Evolutionary conservation across 1,284 basidiomycete genomes (phyloP), one percentile per base, ranked within the genome.

Genomic region (Malassezia obtusa): DNA sequence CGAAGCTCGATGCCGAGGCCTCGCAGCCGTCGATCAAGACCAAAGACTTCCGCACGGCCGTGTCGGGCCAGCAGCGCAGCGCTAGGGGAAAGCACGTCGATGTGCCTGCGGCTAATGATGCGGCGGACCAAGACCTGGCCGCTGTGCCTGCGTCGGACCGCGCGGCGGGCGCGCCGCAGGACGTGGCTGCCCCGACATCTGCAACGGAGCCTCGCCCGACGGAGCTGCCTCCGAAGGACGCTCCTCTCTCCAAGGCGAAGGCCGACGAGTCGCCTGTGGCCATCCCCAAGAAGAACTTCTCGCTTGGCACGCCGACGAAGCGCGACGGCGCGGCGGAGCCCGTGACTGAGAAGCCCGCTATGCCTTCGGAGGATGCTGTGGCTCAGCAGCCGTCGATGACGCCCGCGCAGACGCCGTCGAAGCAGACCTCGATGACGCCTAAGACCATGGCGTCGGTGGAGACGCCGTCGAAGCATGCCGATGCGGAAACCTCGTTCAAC

Each of bases 401-500:
- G 12, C 30, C 30, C 2, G 4, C 8, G 30, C 30, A 31, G 30
- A 11, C 30, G 30, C 30, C 30, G 30, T 14, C 30, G 11, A 14
- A 5, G 30, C 30, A 31, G 3, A n/a, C n/a, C n/a, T n/a, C n/a
- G 12, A 45, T 14, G 44, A 31, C 31, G 14, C 30, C 44, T 25
- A 26, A 40, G 21, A n/a, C n/a, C n/a, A n/a, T n/a, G n/a, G n/a
- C n/a, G 38, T 26, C 38, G 38, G 38, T 17, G 22, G 12, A 17
- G 12, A 40, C 38, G 26, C 38, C 38, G 12, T 40, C 38, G 22
- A 40, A 40, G 26, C 38, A 30, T 41, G 21, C 37, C 26, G 11
- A 37, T 31, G 37, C 47, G 24, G 35, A 49, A 19, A 26, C 47
- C 28, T 39, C 47, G 22, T 37, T 38, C 28, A 40, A 40, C 37